A percentile compares a stretch with the other conserved stretches of the same genome.
phyloP scores from a whole-genome alignment of 352 stramenopile genomes.

The Phytophthora uliginosa region DNA sequence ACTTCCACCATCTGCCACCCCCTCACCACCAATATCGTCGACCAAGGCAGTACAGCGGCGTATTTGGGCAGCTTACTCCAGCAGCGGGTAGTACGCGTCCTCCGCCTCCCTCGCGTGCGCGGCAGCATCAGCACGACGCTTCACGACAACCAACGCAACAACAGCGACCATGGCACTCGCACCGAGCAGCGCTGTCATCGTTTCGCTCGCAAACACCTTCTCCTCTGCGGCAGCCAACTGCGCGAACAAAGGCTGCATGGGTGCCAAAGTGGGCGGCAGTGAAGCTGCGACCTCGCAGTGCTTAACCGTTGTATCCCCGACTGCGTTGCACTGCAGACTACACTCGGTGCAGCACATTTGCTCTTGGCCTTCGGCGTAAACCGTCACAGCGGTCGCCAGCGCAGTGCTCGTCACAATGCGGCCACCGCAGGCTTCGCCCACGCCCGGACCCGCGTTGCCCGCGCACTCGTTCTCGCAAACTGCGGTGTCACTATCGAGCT shows the following conservation, averaged over 20 bases:
- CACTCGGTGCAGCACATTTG: no score
- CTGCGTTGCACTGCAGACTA: no score
- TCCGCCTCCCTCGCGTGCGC: constrained; percentile 16
- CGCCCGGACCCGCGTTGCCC: constrained; percentile 30
- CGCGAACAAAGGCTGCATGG: constrained; percentile 21
- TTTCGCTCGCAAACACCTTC: constrained; percentile 6
- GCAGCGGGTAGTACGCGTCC: constrained; percentile 69
- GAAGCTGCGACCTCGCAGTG: constrained; percentile 38
- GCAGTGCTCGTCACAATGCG: constrained; percentile 48
- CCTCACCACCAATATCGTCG: not conserved
- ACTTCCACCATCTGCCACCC: no score
- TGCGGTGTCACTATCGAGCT: no score
- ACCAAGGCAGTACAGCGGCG: no score
- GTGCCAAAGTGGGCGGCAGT: constrained; percentile 15
- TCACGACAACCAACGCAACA: not conserved
- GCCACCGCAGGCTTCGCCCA: constrained; percentile 55
- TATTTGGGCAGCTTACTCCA: constrained; percentile 41
- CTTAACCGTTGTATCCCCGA: no score
- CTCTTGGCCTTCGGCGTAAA: no score
- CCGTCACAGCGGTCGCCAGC: no score
- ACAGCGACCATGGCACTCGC: constrained; percentile 23
- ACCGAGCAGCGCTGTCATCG: constrained; percentile 40
- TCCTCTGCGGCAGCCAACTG: constrained; percentile 25
- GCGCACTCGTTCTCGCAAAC: constrained; percentile 45
- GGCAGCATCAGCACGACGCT: not conserved